These are phyloP conservation scores for Sextonia rubra DNA, from an alignment of 164 flowering plant genomes.

Conservation along the genomic window DNA sequence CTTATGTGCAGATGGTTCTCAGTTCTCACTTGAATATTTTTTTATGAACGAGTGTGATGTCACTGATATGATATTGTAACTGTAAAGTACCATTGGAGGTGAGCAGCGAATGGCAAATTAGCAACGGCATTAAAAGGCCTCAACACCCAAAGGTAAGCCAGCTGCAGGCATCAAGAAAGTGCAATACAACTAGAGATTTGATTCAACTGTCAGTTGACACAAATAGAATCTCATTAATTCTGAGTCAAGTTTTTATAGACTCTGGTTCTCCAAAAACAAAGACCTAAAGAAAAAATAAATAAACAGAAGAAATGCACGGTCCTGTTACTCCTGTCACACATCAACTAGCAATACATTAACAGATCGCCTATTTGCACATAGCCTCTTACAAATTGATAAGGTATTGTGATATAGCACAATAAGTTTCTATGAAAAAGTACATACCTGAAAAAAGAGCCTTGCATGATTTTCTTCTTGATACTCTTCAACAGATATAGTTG, in stretches of 20 bases:
- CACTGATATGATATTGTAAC: no score
- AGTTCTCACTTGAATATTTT: no score
- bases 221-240: no score
- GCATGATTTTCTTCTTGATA: conserved; percentile 71
- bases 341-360: not conserved
- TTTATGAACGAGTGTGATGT: no score
- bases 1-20: no score
- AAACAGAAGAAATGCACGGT: not conserved
- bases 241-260: not conserved
- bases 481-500: conserved; percentile 58
- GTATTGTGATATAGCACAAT: not conserved
- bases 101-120: no score
- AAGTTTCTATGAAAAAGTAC: not conserved
- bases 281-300: not conserved
- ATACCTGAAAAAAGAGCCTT: conserved; percentile 58
- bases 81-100: no score
- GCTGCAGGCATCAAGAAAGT: no score
- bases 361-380: not conserved
- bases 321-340: not conserved
- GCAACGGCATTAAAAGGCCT: no score
- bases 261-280: not conserved
- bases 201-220: no score
- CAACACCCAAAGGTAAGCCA: no score
- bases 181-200: no score
- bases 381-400: not conserved